A percentile compares a stretch with the other conserved stretches of the same genome.
Conservation (phyloP, 179 eudicot species). For the Vitellaria paradoxa region DNA sequence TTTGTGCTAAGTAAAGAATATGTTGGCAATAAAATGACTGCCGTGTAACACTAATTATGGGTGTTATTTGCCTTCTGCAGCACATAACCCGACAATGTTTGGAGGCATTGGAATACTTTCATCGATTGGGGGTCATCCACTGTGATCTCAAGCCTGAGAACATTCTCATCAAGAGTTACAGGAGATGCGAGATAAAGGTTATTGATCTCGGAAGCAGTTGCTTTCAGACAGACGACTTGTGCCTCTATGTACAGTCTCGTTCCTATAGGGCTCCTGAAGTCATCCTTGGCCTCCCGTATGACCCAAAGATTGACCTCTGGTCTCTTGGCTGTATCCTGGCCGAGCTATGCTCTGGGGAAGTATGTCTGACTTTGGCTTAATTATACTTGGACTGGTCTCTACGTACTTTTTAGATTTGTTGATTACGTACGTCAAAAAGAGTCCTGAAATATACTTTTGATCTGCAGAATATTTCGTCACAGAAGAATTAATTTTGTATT, state of each 20-base stretch:
- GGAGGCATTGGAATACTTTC: slow-evolving; percentile 72
- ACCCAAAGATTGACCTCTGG: slow-evolving; percentile 88
- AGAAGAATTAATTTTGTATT: background rate
- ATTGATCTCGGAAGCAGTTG: slow-evolving; percentile 88
- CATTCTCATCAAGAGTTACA: slow-evolving; percentile 59
- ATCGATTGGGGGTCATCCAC: slow-evolving; percentile 56
- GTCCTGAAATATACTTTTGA: no score
- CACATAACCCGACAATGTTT: slow-evolving; percentile 78
- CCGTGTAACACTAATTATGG: background rate
- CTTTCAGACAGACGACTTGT: slow-evolving; percentile 66
- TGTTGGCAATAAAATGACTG: background rate
- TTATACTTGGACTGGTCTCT: background rate
- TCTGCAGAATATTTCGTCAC: background rate
- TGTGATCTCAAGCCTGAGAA: slow-evolving; percentile 78
- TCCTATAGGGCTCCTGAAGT: slow-evolving; percentile 98
- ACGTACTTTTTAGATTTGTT: background rate
- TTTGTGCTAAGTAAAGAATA: background rate
- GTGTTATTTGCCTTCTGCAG: slow-evolving; percentile 34
- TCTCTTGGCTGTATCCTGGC: slow-evolving; percentile 94
- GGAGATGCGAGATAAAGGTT: slow-evolving; percentile 65
- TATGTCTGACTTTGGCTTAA: slow-evolving; percentile 25
- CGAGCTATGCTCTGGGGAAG: slow-evolving; percentile 88
- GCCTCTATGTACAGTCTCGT: slow-evolving; percentile 91
- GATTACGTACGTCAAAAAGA: no score
- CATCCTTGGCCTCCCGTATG: slow-evolving; percentile 89